Evolutionary conservation across 768 basidiomycete genomes (phyloP).

Genomic region (Tulasnella sp.): DNA sequence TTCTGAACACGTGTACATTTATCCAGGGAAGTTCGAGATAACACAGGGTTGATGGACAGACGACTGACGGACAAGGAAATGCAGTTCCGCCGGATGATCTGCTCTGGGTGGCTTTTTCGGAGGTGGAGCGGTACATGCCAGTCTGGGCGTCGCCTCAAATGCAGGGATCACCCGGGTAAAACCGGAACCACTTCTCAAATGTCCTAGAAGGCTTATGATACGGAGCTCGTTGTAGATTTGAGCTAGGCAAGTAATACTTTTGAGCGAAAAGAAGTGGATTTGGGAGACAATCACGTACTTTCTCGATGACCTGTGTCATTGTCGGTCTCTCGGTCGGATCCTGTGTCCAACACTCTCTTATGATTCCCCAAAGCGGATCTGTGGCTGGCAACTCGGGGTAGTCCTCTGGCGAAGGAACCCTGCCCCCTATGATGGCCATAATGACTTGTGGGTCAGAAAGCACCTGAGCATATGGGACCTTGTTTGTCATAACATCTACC

Average conservation of each 20-base stretch:
- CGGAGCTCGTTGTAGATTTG: too few relatives aligned
- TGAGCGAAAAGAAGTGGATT: too few relatives aligned
- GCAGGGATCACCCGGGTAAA: too few relatives aligned
- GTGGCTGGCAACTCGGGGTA: constrained; percentile 8
- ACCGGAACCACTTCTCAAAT: too few relatives aligned
- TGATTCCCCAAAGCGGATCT: constrained; percentile 6
- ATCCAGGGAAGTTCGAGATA: too few relatives aligned
- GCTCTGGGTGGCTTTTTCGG: neutral
- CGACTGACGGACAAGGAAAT: too few relatives aligned
- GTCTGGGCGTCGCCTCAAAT: neutral
- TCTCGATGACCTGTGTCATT: neutral
- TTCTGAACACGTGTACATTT: too few relatives aligned
- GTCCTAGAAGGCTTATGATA: too few relatives aligned
- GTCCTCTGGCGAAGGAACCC: neutral
- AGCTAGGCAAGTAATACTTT: too few relatives aligned
- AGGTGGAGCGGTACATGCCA: neutral
- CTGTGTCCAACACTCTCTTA: constrained; percentile 19
- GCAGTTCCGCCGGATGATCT: neutral
- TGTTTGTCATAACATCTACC: constrained; percentile 20
- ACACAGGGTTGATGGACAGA: too few relatives aligned
- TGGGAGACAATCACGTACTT: neutral
- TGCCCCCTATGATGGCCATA: neutral
- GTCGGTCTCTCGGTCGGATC: constrained; percentile 16
- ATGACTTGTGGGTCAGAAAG: neutral
- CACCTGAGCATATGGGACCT: neutral